Conservation (phyloP, 2,329 filamentous ascomycete genomes). For the Penicillium sp. region DNA sequence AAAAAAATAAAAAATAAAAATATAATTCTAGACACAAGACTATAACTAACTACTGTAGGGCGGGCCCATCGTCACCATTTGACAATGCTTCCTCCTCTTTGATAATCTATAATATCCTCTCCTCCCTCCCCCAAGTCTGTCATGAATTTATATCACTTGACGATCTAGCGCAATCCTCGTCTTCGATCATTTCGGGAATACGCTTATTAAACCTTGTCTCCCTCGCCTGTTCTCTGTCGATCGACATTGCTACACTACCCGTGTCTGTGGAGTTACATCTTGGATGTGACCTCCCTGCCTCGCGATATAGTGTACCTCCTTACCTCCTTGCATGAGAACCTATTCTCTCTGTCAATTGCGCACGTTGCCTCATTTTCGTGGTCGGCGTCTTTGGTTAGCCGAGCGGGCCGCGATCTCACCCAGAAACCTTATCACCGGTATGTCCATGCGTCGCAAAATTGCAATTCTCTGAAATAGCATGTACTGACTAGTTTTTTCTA, state of each 20-base stretch:
- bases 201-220: neutral
- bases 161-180: neutral
- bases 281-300: constrained; percentile 16
- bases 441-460: constrained; percentile 1
- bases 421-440: constrained; percentile 25
- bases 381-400: constrained; percentile 21
- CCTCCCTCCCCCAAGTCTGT: constrained; percentile 7
- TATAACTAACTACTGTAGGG: constrained; percentile 16
- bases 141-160: constrained; percentile 5
- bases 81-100: constrained; percentile 3
- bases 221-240: neutral
- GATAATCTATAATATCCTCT: constrained; percentile 22
- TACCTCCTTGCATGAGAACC: constrained; percentile 6
- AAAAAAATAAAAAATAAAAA: neutral
- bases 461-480: neutral
- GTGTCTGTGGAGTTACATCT: neutral
- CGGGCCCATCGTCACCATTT: constrained; percentile 12
- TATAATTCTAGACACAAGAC: constrained; percentile 13
- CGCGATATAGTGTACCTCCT: constrained; percentile 4
- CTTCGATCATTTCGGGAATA: neutral
- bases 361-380: constrained; percentile 22
- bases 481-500: neutral
- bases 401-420: constrained; percentile 25
- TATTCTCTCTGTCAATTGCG: constrained; percentile 7
- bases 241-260: neutral